These are phyloP conservation scores for Beauveria australis DNA, from an alignment of 2,329 filamentous ascomycete species.

Conservation along the genomic window DNA sequence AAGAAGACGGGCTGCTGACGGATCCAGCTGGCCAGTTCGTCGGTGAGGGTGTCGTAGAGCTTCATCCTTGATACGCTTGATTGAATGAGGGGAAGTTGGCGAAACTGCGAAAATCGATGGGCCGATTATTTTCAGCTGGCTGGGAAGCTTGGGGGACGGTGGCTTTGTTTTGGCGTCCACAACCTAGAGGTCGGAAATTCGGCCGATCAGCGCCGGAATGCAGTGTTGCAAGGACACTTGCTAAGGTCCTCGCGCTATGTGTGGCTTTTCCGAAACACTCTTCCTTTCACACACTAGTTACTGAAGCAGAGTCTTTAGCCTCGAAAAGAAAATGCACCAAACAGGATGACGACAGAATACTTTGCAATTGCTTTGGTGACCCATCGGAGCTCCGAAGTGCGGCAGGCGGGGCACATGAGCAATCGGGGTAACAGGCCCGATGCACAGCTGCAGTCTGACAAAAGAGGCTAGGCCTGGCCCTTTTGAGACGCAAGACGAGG, in stretches of 20 bases:
- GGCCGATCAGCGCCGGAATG: neutral
- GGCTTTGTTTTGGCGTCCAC: neutral
- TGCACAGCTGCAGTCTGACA: neutral
- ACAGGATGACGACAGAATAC: neutral
- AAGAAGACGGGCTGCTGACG: slow-evolving; percentile 65
- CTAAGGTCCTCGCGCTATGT: neutral
- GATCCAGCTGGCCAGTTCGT: slow-evolving; percentile 54
- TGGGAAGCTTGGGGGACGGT: neutral
- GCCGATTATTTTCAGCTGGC: neutral
- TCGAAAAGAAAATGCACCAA: neutral
- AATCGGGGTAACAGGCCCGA: neutral
- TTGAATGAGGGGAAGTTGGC: neutral
- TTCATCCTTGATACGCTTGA: slow-evolving; percentile 38
- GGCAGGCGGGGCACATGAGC: neutral
- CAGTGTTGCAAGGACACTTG: neutral
- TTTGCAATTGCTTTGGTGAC: neutral
- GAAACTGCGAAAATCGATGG: neutral
- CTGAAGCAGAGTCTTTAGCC: neutral
- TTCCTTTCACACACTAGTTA: too few relatives aligned
- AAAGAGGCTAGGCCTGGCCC: neutral
- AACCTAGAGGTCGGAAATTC: neutral
- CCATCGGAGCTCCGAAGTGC: neutral
- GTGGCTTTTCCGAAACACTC: too few relatives aligned
- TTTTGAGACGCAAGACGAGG: neutral
- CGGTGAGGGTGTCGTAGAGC: slow-evolving; percentile 47